Conservation (phyloP, 805 yeast species). For the Candida broadrunensis region DNA sequence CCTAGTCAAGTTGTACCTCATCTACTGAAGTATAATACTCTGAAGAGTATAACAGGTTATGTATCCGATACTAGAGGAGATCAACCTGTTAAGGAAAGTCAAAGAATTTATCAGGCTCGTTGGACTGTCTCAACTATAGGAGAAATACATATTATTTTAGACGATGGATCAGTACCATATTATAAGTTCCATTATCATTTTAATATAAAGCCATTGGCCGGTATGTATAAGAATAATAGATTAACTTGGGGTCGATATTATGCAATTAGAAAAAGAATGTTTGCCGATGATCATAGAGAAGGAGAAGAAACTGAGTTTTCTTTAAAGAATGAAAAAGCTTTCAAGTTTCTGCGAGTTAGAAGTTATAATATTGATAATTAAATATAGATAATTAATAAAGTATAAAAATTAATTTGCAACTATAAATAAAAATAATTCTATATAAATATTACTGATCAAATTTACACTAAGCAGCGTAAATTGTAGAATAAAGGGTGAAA, state of each 20-base stretch:
- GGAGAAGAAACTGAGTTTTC: constrained; percentile 49
- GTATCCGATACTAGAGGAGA: not conserved
- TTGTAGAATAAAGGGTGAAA: constrained; percentile 3
- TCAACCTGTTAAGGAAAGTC: constrained; percentile 22
- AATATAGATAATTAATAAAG: too few species aligned
- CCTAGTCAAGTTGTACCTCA: constrained; percentile 66
- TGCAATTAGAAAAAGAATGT: constrained; percentile 44
- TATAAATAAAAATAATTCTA: not conserved
- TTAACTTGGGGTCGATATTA: constrained; percentile 69
- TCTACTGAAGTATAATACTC: constrained; percentile 32
- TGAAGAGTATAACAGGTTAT: constrained; percentile 10
- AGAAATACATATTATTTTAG: constrained; percentile 43
- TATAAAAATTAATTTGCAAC: not conserved
- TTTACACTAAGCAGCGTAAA: too few species aligned
- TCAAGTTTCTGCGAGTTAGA: constrained; percentile 67
- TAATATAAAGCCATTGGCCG: constrained; percentile 57
- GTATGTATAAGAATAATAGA: constrained; percentile 58
- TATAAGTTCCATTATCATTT: constrained; percentile 65
- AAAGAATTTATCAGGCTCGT: constrained; percentile 43
- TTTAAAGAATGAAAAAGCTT: constrained; percentile 72
- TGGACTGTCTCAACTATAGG: constrained; percentile 62
- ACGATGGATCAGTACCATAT: constrained; percentile 56
- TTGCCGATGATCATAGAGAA: constrained; percentile 44
- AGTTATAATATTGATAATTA: constrained; percentile 20
- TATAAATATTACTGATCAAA: too few species aligned